Evolutionary conservation across 768 basidiomycete genomes (phyloP).

Genomic region (Arthromyces matolae): DNA sequence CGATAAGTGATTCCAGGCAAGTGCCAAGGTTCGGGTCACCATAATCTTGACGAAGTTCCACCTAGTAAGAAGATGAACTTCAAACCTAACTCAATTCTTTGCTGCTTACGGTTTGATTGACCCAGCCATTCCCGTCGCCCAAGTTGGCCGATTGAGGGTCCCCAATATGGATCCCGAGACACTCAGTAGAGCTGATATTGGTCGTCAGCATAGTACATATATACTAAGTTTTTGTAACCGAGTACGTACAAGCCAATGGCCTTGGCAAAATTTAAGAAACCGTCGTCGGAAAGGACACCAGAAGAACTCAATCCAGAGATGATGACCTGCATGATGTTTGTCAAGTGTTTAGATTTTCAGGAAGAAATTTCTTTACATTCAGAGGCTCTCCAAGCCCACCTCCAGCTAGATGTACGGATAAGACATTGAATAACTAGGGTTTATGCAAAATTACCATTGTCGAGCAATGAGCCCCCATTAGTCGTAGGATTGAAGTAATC

Average conservation of each 20-base stretch:
- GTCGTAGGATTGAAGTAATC: conserved; percentile 41
- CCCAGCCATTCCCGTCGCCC: conserved; percentile 73
- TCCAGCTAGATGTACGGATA: conserved; percentile 25
- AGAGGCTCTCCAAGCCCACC: conserved; percentile 65
- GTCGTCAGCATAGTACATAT: neutral
- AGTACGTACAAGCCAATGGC: conserved; percentile 63
- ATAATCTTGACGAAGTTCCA: conserved; percentile 75
- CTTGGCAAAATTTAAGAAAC: conserved; percentile 55
- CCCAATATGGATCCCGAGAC: conserved; percentile 69
- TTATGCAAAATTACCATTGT: conserved; percentile 35
- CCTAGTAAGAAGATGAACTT: conserved; percentile 23
- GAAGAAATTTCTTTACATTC: conserved; percentile 48
- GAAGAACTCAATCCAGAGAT: conserved; percentile 62
- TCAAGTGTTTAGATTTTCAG: conserved; percentile 19
- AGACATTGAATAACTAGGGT: too few relatives aligned
- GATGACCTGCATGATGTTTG: conserved; percentile 41
- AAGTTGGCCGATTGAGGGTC: conserved; percentile 66
- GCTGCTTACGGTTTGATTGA: conserved; percentile 51
- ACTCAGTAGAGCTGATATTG: conserved; percentile 48
- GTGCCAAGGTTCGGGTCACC: conserved; percentile 61
- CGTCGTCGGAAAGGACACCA: conserved; percentile 49
- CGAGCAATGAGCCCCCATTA: conserved; percentile 63
- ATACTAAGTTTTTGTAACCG: conserved; percentile 25
- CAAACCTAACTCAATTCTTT: conserved; percentile 10
- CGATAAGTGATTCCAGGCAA: conserved; percentile 72